Evolutionary conservation across 176 grass and related monocot genomes (phyloP).

Genomic region (Oryza punctata): DNA sequence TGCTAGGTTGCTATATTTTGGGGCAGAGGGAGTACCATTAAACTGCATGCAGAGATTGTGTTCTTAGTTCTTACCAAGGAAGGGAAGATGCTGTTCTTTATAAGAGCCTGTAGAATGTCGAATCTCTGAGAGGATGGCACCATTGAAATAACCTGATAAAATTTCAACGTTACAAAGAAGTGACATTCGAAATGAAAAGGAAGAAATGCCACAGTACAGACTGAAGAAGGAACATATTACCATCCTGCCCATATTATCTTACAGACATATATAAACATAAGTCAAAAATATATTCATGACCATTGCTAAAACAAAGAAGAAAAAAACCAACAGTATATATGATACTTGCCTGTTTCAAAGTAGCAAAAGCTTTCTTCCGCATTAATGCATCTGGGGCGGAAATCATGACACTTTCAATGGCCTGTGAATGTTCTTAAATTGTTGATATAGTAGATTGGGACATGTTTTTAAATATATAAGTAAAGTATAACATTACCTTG

Average conservation of each 20-base stretch:
- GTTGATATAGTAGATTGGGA: constrained; percentile 29
- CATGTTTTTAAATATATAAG: background rate
- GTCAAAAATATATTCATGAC: background rate
- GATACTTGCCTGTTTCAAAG: constrained; percentile 62
- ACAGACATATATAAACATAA: background rate
- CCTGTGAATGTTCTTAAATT: constrained; percentile 50
- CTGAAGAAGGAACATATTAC: constrained; percentile 7
- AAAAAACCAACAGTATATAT: background rate
- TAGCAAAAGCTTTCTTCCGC: constrained; percentile 74
- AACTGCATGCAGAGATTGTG: constrained; percentile 23
- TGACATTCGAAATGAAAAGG: constrained; percentile 19
- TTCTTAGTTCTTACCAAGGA: constrained; percentile 69
- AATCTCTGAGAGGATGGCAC: constrained; percentile 72
- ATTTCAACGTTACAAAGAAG: constrained; percentile 30
- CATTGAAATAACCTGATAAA: constrained; percentile 67
- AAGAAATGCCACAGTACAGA: background rate
- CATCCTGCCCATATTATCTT: constrained; percentile 13
- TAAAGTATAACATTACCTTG: constrained; percentile 53
- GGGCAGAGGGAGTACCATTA: background rate
- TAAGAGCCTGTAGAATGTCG: constrained; percentile 67
- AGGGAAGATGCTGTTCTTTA: constrained; percentile 63
- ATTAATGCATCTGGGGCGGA: constrained; percentile 55
- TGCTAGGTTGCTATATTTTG: too few species aligned
- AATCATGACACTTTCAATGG: constrained; percentile 84
- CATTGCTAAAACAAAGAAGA: constrained; percentile 2